Evolutionary conservation across 176 grass and related monocot genomes (phyloP).

Genomic region (Raddia guianensis): DNA sequence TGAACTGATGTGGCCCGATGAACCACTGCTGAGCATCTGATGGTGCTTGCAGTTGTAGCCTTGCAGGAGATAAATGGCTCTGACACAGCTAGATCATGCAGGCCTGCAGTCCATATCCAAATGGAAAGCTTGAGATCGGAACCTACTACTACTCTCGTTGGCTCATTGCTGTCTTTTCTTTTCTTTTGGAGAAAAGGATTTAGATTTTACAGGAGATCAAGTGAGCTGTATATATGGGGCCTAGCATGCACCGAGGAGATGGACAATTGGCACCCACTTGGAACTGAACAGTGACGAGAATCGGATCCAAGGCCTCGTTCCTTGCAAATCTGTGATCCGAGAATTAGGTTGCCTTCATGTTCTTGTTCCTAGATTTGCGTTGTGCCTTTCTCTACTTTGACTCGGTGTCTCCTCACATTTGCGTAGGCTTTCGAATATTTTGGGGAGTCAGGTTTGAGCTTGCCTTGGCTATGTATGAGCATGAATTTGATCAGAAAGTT

Average conservation of each 20-base stretch:
- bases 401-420: not conserved
- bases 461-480: not conserved
- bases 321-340: not conserved
- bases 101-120: not conserved
- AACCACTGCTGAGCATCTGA: not conserved
- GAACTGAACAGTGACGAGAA: not conserved
- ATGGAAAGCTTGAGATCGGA: constrained; percentile 5
- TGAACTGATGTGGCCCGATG: not conserved
- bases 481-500: not conserved
- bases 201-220: not conserved
- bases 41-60: not conserved
- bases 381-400: not conserved
- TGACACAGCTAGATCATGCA: not conserved
- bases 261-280: not conserved
- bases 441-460: not conserved
- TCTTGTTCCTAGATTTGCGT: not conserved
- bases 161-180: not conserved
- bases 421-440: not conserved
- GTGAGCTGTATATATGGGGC: not conserved
- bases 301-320: not conserved
- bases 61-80: constrained; percentile 4
- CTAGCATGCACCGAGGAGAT: not conserved
- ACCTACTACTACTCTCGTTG: constrained; percentile 6
- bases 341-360: not conserved
- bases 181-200: not conserved